phyloP scores from a whole-genome alignment of 2,329 filamentous ascomycete species.

The Xylaria hypoxylon region DNA sequence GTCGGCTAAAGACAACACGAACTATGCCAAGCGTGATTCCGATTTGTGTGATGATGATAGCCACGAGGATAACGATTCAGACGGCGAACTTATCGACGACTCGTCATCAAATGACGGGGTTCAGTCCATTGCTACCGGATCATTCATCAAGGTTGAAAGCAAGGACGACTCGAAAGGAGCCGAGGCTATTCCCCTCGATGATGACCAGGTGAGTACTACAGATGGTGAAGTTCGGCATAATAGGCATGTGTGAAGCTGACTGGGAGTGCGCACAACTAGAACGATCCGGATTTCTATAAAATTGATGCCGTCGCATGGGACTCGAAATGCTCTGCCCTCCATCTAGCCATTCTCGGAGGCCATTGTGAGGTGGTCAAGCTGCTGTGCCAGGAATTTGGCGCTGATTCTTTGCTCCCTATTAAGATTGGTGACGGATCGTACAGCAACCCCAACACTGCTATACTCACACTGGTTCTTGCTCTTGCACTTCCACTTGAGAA shows the following conservation, averaged over 20 bases:
- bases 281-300: slow-evolving; percentile 83
- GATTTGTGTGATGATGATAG: slow-evolving; percentile 46
- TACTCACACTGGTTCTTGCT: slow-evolving; percentile 77
- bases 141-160: slow-evolving; percentile 75
- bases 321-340: slow-evolving; percentile 76
- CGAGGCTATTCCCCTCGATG: slow-evolving; percentile 61
- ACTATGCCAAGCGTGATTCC: slow-evolving; percentile 37
- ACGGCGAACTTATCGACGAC: slow-evolving; percentile 61
- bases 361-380: slow-evolving; percentile 75
- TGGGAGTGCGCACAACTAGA: slow-evolving; percentile 11
- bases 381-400: slow-evolving; percentile 79
- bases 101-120: slow-evolving; percentile 65
- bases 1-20: slow-evolving; percentile 43
- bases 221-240: background rate
- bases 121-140: slow-evolving; percentile 71
- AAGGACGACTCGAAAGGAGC: slow-evolving; percentile 55
- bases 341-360: slow-evolving; percentile 81
- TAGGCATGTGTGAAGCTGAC: slow-evolving; percentile 19
- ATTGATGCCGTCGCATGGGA: slow-evolving; percentile 86
- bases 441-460: slow-evolving; percentile 66
- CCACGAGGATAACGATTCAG: slow-evolving; percentile 55
- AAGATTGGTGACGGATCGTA: slow-evolving; percentile 67
- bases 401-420: slow-evolving; percentile 79
- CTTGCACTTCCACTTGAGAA: slow-evolving; percentile 71
- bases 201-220: slow-evolving; percentile 58